Evolutionary conservation across 2,329 filamentous ascomycete genomes (phyloP).

Genomic region (Neofusicoccum kwambonambiense): DNA sequence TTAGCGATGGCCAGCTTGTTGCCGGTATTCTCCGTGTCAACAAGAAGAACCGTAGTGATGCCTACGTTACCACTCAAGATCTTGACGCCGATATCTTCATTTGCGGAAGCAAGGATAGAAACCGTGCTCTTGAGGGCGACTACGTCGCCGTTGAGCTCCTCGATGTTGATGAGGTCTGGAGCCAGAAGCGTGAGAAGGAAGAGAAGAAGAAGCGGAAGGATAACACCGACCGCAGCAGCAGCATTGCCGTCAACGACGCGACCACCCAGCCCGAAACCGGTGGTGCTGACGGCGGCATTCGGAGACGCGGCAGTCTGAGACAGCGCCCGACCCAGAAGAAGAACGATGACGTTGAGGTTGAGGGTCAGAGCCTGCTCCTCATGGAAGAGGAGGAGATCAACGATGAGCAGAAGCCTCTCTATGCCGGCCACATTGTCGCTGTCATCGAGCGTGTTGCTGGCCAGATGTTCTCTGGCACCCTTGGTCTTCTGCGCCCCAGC

Average conservation of each 20-base stretch:
- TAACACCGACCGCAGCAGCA: conserved; percentile 81
- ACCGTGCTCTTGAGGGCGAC: conserved; percentile 93
- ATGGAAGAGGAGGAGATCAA: conserved; percentile 99
- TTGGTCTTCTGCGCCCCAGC: conserved; percentile 90
- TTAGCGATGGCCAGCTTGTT: conserved; percentile 89
- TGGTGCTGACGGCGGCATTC: conserved; percentile 78
- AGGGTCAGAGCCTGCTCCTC: conserved; percentile 92
- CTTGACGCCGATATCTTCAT: conserved; percentile 99
- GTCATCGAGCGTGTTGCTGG: conserved; percentile 96
- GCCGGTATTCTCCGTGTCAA: conserved; percentile 96
- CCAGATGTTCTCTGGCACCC: conserved; percentile 97
- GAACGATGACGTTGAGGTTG: conserved; percentile 98
- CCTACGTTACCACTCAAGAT: conserved; percentile 92
- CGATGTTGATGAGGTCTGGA: conserved; percentile 97
- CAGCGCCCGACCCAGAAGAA: conserved; percentile 99
- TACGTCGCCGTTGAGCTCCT: conserved; percentile 93
- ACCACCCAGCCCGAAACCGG: conserved; percentile 58
- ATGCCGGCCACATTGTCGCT: conserved; percentile 94
- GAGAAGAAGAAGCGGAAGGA: conserved; percentile 99
- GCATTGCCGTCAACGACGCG: conserved; percentile 66
- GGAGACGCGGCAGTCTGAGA: conserved; percentile 88
- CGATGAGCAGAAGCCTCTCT: conserved; percentile 95
- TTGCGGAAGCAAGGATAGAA: conserved; percentile 97
- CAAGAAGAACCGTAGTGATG: conserved; percentile 99
- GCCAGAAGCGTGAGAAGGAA: conserved; percentile 98